Percentiles rank a stretch among this genome's conserved stretches.
Conservation (phyloP, 2,329 filamentous ascomycete genomes). For the Paecilomyces sp. region DNA sequence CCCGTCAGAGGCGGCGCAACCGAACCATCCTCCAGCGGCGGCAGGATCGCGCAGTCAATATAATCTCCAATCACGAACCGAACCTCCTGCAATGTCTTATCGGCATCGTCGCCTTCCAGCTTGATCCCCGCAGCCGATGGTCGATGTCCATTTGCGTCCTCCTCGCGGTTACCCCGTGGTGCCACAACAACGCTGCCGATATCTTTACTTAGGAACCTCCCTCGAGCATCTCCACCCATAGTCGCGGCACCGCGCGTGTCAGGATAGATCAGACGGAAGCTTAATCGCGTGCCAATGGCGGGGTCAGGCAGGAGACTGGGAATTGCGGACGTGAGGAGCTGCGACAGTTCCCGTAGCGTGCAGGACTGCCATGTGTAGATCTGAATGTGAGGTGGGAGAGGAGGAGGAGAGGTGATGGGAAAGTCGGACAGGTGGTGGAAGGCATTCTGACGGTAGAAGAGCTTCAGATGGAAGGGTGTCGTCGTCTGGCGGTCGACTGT, state of each 20-base stretch:
- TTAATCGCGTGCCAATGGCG: conserved; percentile 73
- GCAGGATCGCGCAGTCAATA: conserved; percentile 72
- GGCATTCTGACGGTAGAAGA: conserved; percentile 70
- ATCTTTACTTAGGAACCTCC: conserved; percentile 69
- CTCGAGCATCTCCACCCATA: conserved; percentile 35
- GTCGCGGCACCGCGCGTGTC: conserved; percentile 50
- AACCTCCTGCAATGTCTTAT: conserved; percentile 68
- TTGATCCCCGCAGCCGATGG: conserved; percentile 27
- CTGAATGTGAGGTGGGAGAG: conserved; percentile 61
- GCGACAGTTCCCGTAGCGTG: conserved; percentile 72
- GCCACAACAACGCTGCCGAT: conserved; percentile 76
- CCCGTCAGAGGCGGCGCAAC: conserved; percentile 57
- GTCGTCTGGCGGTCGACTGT: conserved; percentile 62
- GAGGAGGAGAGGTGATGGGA: conserved; percentile 28
- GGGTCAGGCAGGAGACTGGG: conserved; percentile 65
- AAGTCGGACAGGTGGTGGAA: conserved; percentile 55
- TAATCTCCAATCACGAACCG: conserved; percentile 87
- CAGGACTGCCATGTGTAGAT: conserved; percentile 84
- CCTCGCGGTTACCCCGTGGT: conserved; percentile 21
- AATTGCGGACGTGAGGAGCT: conserved; percentile 64
- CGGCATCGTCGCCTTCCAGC: conserved; percentile 52
- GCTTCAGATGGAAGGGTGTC: conserved; percentile 74
- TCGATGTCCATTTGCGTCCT: conserved; percentile 32
- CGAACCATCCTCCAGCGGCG: conserved; percentile 65
- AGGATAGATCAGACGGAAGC: conserved; percentile 78